phyloP scores from a whole-genome alignment of 768 basidiomycete species.

The Dentipellis fragilis region DNA sequence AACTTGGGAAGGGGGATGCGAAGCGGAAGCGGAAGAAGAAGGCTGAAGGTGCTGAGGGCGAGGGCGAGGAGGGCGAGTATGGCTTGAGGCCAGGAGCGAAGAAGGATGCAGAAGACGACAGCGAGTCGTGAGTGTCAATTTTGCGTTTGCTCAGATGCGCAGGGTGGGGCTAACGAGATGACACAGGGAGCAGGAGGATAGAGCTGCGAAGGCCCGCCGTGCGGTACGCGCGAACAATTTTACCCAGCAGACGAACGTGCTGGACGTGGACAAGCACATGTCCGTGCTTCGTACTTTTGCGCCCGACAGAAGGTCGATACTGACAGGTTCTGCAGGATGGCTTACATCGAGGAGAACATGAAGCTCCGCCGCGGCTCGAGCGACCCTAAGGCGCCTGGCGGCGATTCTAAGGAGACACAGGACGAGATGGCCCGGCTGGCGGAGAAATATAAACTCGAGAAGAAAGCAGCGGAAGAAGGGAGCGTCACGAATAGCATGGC shows the following conservation, averaged over 20 bases:
- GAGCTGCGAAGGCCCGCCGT: conserved; percentile 60
- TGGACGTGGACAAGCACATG: conserved; percentile 99
- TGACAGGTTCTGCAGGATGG: conserved; percentile 58
- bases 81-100: conserved; percentile 46
- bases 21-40: conserved; percentile 59
- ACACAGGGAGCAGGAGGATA: conserved; percentile 49
- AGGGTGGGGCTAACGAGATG: background rate
- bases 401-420: conserved; percentile 29
- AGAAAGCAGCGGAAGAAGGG: conserved; percentile 64
- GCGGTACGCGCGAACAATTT: conserved; percentile 85
- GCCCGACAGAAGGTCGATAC: background rate
- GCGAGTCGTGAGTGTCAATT: conserved; percentile 45
- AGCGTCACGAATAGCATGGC: conserved; percentile 87
- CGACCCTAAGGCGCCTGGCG: conserved; percentile 20
- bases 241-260: conserved; percentile 90
- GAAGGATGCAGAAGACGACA: conserved; percentile 28
- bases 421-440: conserved; percentile 73
- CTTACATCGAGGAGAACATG: conserved; percentile 92
- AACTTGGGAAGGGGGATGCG: conserved; percentile 75
- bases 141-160: too few relatives aligned
- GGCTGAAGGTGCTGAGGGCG: conserved; percentile 29
- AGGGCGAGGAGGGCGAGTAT: conserved; percentile 39
- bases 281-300: conserved; percentile 27
- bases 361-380: conserved; percentile 53
- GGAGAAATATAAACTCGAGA: conserved; percentile 49